Evolutionary conservation across 2,329 filamentous ascomycete species (phyloP).

Genomic region (Dactylellina parvicollis): DNA sequence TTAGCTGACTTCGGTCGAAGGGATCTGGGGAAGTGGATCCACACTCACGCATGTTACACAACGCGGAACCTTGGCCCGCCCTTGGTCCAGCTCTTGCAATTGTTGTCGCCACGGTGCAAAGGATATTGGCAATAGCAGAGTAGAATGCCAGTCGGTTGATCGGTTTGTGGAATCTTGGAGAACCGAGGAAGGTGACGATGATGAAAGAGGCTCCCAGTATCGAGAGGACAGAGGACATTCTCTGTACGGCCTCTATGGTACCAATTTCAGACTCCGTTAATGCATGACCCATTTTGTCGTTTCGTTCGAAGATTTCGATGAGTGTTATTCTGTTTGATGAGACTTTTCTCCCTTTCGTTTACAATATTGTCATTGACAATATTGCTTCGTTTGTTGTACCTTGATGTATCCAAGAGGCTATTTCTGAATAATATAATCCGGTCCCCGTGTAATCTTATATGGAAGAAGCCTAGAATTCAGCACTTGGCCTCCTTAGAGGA

Average conservation of each 20-base stretch:
- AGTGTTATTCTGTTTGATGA: background rate
- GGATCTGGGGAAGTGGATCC: slow-evolving; percentile 28
- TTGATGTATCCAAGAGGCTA: background rate
- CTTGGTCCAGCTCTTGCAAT: slow-evolving; percentile 73
- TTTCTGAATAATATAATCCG: background rate
- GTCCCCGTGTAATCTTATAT: background rate
- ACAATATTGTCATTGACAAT: background rate
- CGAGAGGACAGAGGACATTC: slow-evolving; percentile 75
- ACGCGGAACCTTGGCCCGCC: slow-evolving; percentile 64
- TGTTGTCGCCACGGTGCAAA: slow-evolving; percentile 79
- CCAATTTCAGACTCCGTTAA: slow-evolving; percentile 22
- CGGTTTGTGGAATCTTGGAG: slow-evolving; percentile 79
- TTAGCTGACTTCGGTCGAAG: slow-evolving; percentile 36
- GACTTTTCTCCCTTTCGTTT: background rate
- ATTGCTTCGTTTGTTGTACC: background rate
- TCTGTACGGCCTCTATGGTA: slow-evolving; percentile 40
- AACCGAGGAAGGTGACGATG: slow-evolving; percentile 75
- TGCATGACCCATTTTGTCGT: slow-evolving; percentile 35
- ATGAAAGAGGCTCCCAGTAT: slow-evolving; percentile 76
- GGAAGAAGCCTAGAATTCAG: background rate
- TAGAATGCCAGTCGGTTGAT: slow-evolving; percentile 88
- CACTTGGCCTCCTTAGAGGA: slow-evolving; percentile 30
- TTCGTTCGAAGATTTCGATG: background rate
- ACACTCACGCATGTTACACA: slow-evolving; percentile 69
- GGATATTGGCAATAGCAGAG: slow-evolving; percentile 81